Base-by-base conservation (phyloP, 2,329 filamentous ascomycete species). In the Cladosporium sp. region DNA sequence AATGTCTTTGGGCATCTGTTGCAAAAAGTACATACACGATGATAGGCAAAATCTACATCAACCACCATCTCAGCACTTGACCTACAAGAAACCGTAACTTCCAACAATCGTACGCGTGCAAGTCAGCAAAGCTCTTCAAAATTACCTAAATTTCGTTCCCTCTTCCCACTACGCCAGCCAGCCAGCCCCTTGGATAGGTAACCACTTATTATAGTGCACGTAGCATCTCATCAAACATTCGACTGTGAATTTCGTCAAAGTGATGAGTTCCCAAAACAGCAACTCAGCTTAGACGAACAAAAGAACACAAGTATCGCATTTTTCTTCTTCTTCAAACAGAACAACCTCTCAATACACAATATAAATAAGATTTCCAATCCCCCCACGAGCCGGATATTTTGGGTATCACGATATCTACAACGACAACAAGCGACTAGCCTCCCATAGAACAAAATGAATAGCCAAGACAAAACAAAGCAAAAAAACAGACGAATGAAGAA, bases 381-480 rank as follows among this genome's bases (percentile, higher is more conserved):
- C 23, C 51, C 21, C 39, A 46, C 3, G 39, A 46, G 39, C 39
- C 39, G 26, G 30, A 54, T 54, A 54, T 54, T n/a, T 51, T 54
- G 51, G 51, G 51, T 54, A 54, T 54, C 51, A 28, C 26, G 25
- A 54, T 54, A 54, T 54, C 51, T 54, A 54, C 51, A 54, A 54
- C 23, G 16, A 54, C 51, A 54, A 54, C 23, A 25, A 51, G 48
- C 48, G 18, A 32, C 51, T n/a, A 16, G n/a, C 28, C 28, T 32
- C 51, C 26, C 26, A 54, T 13, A 32, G 28, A 30, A 28, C 14
- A 23, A 23, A 53, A 32, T 21, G 51, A 32, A 30, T 46, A 46
- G 2, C 16, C n/a, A 46, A 46, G n/a, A 46, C 3, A 21, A 46
- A n/a, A 21, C n/a, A 11, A 21, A 10, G n/a, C n/a, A 21, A 21